Evolutionary conservation across 768 basidiomycete species (phyloP), one percentile per base, ranked within the genome.

Genomic region (Tephrocybe rancida): DNA sequence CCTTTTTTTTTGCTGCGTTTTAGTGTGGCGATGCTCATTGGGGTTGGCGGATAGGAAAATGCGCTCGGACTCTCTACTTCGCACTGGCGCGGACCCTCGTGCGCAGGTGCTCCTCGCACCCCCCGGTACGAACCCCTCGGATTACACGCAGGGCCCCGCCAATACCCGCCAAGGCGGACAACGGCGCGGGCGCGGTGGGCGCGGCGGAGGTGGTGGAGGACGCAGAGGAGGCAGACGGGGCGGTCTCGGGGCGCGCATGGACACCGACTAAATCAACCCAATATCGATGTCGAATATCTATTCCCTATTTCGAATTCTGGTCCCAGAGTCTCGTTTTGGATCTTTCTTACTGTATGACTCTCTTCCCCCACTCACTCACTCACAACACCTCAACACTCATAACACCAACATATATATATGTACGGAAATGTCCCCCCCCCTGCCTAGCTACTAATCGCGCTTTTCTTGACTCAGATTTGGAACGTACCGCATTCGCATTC

Each of bases 41-140:
- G 18, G 2, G n/a, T 52, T 54, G 4, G 61, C 7, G 4, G 11
- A 37, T 37, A 93, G 92, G 55, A 94, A 92, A 82, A 77, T 95
- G 77, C 88, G 92, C 48, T 93, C 92, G 2, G 92, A 95, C 65
- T 83, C 83, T 1, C 77, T 93, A n/a, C n/a, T n/a, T n/a, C n/a
- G n/a, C 44, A 67, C 91, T 27, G 74, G 75, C 26, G 71, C 72
- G 19, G 81, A 81, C 54, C 80, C 86, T n/a, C 83, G 89, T 24
- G 88, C 89, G 3, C 76, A 80, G 11, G 79, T 92, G 0, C 73
- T 90, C 19, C 67, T 88, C 25, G 83, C 84, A 25, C 88, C 88
- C 0, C 88, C 87, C 11, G 87, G 87, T 7, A 67, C 82, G 4
- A 74, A 88, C 54, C 75, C 81, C 0, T 75, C 78, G 27, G 79